phyloP scores from a whole-genome alignment of 805 yeast genomes.

The Starmera amethionina region DNA sequence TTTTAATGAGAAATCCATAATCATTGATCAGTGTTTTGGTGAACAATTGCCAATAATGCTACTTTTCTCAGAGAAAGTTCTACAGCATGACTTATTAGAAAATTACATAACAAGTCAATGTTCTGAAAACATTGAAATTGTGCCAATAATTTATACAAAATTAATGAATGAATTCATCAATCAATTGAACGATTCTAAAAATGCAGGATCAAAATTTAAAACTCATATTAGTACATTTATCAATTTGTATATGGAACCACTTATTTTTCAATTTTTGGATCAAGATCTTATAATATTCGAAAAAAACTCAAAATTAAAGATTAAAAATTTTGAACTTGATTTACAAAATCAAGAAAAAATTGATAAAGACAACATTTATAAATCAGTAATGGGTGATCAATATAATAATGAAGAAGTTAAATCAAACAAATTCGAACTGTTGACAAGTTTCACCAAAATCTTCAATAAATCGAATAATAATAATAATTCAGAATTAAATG shows the following conservation, averaged over 20 bases:
- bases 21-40: constrained; percentile 29
- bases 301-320: constrained; percentile 14
- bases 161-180: constrained; percentile 22
- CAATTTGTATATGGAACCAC: constrained; percentile 27
- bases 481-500: constrained; percentile 19
- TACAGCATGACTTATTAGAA: constrained; percentile 26
- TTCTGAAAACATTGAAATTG: constrained; percentile 15
- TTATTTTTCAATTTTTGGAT: constrained; percentile 22
- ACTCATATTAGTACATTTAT: constrained; percentile 21
- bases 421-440: constrained; percentile 41
- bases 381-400: constrained; percentile 28
- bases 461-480: constrained; percentile 31
- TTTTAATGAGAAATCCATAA: constrained; percentile 24
- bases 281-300: constrained; percentile 22
- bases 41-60: constrained; percentile 29
- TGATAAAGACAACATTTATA: constrained; percentile 32
- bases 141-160: constrained; percentile 23
- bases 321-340: constrained; percentile 17
- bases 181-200: constrained; percentile 25
- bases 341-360: constrained; percentile 23
- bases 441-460: constrained; percentile 56
- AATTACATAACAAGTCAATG: constrained; percentile 16
- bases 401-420: constrained; percentile 23
- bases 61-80: constrained; percentile 26
- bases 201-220: constrained; percentile 25